Base-by-base conservation (phyloP, 2,329 filamentous ascomycete genomes). In the Sporothrix sp. region DNA sequence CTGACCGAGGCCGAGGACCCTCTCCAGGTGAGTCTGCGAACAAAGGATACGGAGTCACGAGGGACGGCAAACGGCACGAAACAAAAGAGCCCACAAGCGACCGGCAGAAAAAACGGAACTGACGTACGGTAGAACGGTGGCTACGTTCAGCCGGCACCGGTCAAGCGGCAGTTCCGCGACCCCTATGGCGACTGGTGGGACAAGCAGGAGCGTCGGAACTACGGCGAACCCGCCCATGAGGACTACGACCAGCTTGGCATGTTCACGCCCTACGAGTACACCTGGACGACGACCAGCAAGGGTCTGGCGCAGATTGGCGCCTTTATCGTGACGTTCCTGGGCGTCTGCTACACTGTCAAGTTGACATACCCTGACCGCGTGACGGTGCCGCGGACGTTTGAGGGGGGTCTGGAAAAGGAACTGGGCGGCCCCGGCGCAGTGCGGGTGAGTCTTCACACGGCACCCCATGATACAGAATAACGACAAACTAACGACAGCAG, bases 121-220 rank as follows among this genome's bases (percentile, higher is more conserved):
- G 58, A 63, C 57, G n/a, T n/a, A 46, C 3, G 43, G n/a, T 65
- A 90, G 85, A 94, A 90, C 68, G 87, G 87, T 63, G 85, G 84
- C 67, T 93, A 88, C 68, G 77, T 86, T 63, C 88, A 90, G 70
- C 85, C 87, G 52, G 80, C 82, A 13, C 70, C 76, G 50, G 73
- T 91, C 69, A 96, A 95, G 76, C 85, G 91, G 60, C 84, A 89
- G 68, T 86, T 88, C 72, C 87, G 93, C 66, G 93, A 97, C 68
- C 93, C 94, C 32, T 80, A 97, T 66, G 91, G 70, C 64, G 83
- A 87, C 65, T 98, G 89, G 88, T 97, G 89, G 87, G 91, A 98
- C 71, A 85, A 89, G 68, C 93, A 98, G 72, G 93, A 97, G 69
- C 84, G 90, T 66, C 82, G 93, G 63, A 97, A 98, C 76, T 97